A percentile compares a stretch with the other conserved stretches of the same genome.
These are phyloP conservation scores for Stylonectria norvegica DNA, from an alignment of 2,329 filamentous ascomycete species.

Conservation along the genomic window DNA sequence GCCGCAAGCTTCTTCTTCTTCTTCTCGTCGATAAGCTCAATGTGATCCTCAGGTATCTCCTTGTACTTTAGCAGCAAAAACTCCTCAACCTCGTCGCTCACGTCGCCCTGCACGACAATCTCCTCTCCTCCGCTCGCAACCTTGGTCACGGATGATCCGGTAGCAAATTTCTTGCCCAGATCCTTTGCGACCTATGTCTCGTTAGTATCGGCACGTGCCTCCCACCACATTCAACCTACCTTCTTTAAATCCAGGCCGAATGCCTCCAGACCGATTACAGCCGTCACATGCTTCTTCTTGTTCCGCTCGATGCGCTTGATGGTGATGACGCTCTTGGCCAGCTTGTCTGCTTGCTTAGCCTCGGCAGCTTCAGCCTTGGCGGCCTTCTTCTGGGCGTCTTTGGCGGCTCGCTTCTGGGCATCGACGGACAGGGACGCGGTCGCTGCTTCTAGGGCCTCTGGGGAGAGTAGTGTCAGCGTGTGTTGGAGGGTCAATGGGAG, in stretches of 20 bases:
- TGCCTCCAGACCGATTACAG: constrained; percentile 83
- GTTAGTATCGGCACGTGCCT: constrained; percentile 10
- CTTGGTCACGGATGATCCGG: constrained; percentile 89
- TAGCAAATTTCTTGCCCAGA: constrained; percentile 97
- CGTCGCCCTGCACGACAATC: constrained; percentile 95
- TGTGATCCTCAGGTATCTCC: constrained; percentile 89
- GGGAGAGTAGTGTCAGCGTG: constrained; percentile 7
- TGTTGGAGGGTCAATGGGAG: constrained; percentile 2
- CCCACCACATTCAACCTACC: constrained; percentile 31
- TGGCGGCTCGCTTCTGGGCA: constrained; percentile 89
- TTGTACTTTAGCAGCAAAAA: constrained; percentile 87
- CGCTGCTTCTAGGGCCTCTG: constrained; percentile 78
- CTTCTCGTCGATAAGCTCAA: constrained; percentile 93
- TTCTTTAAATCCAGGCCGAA: constrained; percentile 95
- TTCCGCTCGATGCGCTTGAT: constrained; percentile 98
- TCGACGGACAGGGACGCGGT: constrained; percentile 84
- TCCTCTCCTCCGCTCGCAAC: constrained; percentile 82
- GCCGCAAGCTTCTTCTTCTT: constrained; percentile 73
- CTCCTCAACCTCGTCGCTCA: constrained; percentile 91
- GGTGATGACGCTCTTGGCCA: constrained; percentile 75
- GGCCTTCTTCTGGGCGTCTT: constrained; percentile 95
- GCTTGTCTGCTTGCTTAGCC: constrained; percentile 75
- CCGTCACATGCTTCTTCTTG: constrained; percentile 95
- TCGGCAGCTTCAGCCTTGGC: constrained; percentile 88
- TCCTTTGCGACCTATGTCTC: constrained; percentile 71